Evolutionary conservation across 1,284 basidiomycete species (phyloP).

Genomic region (Laetiporus sulphureus): DNA sequence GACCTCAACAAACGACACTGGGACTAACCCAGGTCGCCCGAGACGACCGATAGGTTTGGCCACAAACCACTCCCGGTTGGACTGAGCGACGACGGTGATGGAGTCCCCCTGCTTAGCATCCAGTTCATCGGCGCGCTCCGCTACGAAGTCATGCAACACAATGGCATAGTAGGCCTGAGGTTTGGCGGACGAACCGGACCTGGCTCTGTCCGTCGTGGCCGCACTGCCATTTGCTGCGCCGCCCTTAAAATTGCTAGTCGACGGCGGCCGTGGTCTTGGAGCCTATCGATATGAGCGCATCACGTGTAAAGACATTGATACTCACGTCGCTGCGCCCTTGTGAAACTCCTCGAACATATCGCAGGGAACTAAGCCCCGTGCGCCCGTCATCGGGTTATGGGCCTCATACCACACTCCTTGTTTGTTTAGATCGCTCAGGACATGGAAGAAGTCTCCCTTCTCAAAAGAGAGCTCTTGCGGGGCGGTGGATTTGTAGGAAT

Average conservation of each 20-base stretch:
- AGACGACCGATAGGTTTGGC: conserved; percentile 93
- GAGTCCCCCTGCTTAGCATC: conserved; percentile 92
- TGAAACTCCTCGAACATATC: conserved; percentile 83
- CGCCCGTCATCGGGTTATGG: conserved; percentile 87
- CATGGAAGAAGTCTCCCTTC: conserved; percentile 98
- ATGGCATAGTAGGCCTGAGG: conserved; percentile 81
- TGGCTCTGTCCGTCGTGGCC: no score
- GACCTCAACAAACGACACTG: conserved; percentile 94
- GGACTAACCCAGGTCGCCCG: conserved; percentile 94
- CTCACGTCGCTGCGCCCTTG: conserved; percentile 63
- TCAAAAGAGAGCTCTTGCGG: conserved; percentile 89
- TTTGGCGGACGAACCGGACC: no score
- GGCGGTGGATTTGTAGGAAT: conserved; percentile 61
- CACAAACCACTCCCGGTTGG: conserved; percentile 87
- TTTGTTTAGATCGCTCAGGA: conserved; percentile 66
- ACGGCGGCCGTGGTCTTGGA: no score
- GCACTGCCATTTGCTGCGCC: no score
- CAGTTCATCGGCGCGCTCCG: conserved; percentile 94
- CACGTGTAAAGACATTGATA: no score
- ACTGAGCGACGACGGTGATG: conserved; percentile 88
- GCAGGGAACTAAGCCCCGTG: conserved; percentile 87
- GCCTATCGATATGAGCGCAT: no score
- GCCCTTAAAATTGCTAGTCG: no score
- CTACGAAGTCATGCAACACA: conserved; percentile 92
- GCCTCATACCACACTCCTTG: conserved; percentile 74